Evolutionary conservation across 345 rosid species (phyloP).

Genomic region (Citrus australasica): DNA sequence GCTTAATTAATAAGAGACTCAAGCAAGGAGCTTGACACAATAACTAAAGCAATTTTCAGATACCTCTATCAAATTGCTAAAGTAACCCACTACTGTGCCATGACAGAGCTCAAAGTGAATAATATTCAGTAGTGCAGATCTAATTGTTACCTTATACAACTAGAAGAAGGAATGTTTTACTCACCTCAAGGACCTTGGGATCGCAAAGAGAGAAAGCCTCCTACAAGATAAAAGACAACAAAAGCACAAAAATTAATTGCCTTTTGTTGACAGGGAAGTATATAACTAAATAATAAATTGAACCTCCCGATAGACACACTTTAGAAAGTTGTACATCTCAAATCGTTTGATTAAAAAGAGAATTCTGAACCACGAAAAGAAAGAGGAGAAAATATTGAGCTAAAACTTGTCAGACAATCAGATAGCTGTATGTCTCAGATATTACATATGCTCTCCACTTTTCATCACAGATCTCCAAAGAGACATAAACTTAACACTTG

Average conservation of each 20-base stretch:
- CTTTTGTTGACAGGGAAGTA: not conserved
- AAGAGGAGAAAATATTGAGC: not conserved
- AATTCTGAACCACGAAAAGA: not conserved
- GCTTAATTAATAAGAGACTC: not conserved
- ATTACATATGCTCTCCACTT: not conserved
- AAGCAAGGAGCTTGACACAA: not conserved
- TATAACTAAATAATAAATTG: not conserved
- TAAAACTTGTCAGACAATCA: not conserved
- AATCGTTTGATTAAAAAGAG: not conserved
- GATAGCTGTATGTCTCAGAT: not conserved
- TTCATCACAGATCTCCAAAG: not conserved
- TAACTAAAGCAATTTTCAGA: not conserved
- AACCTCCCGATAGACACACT: not conserved
- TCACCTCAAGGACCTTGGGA: conserved; percentile 76
- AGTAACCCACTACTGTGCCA: not conserved
- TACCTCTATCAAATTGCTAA: not conserved
- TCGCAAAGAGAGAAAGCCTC: conserved; percentile 89
- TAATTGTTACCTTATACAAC: not conserved
- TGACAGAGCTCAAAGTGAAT: conserved; percentile 2
- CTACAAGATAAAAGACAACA: conserved; percentile 30
- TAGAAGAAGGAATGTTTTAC: conserved; percentile 17
- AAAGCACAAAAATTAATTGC: conserved; percentile 2
- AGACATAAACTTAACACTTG: not conserved
- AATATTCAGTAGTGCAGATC: not conserved
- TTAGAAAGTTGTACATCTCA: not conserved